Conservation (phyloP, 192 early-diverging fungal genomes). For the Dissophora ornata region DNA sequence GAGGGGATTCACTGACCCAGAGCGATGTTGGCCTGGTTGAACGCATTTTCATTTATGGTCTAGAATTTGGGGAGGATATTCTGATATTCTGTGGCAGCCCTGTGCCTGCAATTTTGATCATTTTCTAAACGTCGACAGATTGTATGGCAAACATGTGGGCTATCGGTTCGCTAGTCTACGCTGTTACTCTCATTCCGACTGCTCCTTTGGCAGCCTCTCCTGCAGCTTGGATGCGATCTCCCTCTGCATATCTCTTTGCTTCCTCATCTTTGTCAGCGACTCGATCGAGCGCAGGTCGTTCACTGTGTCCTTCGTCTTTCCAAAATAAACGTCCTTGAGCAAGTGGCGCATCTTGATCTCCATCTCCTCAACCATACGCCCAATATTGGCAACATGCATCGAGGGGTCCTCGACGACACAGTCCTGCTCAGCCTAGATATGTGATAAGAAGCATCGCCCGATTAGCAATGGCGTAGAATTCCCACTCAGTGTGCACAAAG, state of each 20-base stretch:
- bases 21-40: too few relatives aligned
- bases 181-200: neutral
- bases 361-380: slow-evolving; percentile 98
- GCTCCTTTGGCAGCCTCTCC: slow-evolving; percentile 48
- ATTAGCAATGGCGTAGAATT: too few relatives aligned
- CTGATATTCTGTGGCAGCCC: too few relatives aligned
- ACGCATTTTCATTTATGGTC: too few relatives aligned
- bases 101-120: too few relatives aligned
- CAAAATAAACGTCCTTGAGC: slow-evolving; percentile 96
- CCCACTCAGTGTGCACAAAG: too few relatives aligned
- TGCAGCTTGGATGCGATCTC: slow-evolving; percentile 83
- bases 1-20: too few relatives aligned
- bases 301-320: slow-evolving; percentile 92
- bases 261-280: slow-evolving; percentile 79
- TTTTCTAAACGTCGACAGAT: too few relatives aligned
- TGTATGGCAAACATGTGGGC: too few relatives aligned
- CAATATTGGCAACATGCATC: slow-evolving; percentile 94
- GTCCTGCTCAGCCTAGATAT: slow-evolving; percentile 82
- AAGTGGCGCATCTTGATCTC: slow-evolving; percentile 96
- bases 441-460: neutral
- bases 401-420: slow-evolving; percentile 75
- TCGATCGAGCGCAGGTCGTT: slow-evolving; percentile 88
- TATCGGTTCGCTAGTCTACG: too few relatives aligned
- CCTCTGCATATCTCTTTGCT: slow-evolving; percentile 81
- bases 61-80: too few relatives aligned